Base-by-base conservation (phyloP, 2,329 filamentous ascomycete species). In the Paecilomyces sp. region DNA sequence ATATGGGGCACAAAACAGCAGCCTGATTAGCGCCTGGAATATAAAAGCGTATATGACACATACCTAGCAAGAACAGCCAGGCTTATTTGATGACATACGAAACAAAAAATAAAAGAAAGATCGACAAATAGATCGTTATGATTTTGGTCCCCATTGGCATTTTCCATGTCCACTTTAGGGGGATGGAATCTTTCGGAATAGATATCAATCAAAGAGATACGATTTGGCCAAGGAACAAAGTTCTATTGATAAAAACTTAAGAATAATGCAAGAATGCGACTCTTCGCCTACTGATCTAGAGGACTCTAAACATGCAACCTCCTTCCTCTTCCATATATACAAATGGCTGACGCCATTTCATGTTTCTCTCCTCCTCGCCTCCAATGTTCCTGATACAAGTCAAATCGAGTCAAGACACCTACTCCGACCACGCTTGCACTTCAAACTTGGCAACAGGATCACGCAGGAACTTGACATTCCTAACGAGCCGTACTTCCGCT, bases 401-500 rank as follows among this genome's bases (percentile, higher is more conserved):
- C n/a, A 47, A 47, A n/a, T n/a, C n/a, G n/a, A n/a, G 41, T 1
- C 15, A 25, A 3, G 25, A 33, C 8, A 28, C 9, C 59, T 56
- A 70, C 56, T 65, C 67, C 52, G 55, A 61, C 71, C 77, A 74
- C 54, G 72, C 72, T 68, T 73, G 61, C 72, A 88, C 87, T 63
- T 79, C 78, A 75, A 92, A 88, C 65, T 84, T 80, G 9, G 88
- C 75, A 52, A 82, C 76, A 11, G 92, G 92, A 61, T 85, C 75
- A 57, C 86, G 79, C 71, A 97, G 72, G 63, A 87, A 86, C 58
- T 80, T 81, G 60, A 90, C 76, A 72, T 93, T 91, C 66, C 91
- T 82, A 57, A 95, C 88, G 50, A 97, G 82, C 71, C 88, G 86
- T 65, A 99, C 83, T 79, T 99, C 94, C 7, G 91, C 88, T n/a